Conservation (phyloP, 495 filamentous ascomycete species). For the Aspergillus olivimuriae region DNA sequence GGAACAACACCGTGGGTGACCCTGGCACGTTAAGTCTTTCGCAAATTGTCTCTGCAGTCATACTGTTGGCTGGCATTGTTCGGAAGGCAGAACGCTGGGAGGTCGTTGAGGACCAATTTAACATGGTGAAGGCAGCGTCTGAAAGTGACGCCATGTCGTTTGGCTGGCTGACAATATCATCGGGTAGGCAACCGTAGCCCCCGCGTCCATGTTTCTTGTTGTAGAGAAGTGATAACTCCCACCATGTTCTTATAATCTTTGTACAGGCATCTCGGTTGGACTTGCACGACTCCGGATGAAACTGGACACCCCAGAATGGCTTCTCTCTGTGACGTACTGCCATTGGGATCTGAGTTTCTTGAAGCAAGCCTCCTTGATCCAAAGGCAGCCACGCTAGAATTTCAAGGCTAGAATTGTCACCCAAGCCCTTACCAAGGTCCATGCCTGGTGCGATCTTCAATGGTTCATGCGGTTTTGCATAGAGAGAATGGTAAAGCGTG, state of each 20-base stretch:
- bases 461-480: constrained; percentile 44
- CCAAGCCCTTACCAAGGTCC: not conserved
- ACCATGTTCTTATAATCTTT: constrained; percentile 71
- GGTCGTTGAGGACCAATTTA: constrained; percentile 31
- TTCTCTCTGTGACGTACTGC: constrained; percentile 59
- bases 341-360: constrained; percentile 58
- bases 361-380: constrained; percentile 4
- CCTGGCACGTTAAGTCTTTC: constrained; percentile 32
- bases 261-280: constrained; percentile 61
- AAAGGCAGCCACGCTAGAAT: constrained; percentile 34
- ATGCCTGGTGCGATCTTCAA: not conserved
- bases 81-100: constrained; percentile 22
- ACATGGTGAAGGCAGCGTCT: constrained; percentile 28
- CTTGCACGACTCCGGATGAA: constrained; percentile 91
- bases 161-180: constrained; percentile 19
- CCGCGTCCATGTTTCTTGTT: constrained; percentile 33
- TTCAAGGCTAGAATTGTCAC: constrained; percentile 18
- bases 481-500: constrained; percentile 84
- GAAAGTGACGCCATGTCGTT: constrained; percentile 19
- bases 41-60: constrained; percentile 29
- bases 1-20: constrained; percentile 34
- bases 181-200: constrained; percentile 19
- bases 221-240: constrained; percentile 36
- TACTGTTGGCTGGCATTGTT: constrained; percentile 11
- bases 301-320: constrained; percentile 90